These are phyloP conservation scores for Candida buenavistaensis DNA, from an alignment of 1,139 yeast genomes.

Conservation along the genomic window DNA sequence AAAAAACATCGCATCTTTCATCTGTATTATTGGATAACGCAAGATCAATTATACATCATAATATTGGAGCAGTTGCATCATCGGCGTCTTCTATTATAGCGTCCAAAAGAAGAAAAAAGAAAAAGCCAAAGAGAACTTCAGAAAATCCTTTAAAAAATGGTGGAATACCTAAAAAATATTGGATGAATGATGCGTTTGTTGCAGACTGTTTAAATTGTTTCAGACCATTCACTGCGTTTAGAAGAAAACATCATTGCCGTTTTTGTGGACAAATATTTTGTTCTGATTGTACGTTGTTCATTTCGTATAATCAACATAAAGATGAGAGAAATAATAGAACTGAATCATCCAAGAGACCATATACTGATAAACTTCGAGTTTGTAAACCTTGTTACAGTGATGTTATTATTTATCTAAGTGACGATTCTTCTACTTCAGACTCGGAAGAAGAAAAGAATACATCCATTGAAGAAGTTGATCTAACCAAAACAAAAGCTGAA, in stretches of 20 bases:
- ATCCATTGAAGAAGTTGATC: constrained; percentile 17
- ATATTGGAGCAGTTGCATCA: constrained; percentile 33
- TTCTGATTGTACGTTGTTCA: constrained; percentile 76
- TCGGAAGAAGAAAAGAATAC: constrained; percentile 21
- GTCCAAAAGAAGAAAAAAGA: constrained; percentile 24
- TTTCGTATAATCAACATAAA: constrained; percentile 71
- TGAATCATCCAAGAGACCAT: constrained; percentile 33
- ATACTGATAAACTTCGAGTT: constrained; percentile 71
- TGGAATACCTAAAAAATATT: constrained; percentile 65
- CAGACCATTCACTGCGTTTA: constrained; percentile 68
- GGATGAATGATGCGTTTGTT: constrained; percentile 92
- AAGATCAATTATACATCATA: constrained; percentile 33
- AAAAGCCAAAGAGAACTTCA: constrained; percentile 37
- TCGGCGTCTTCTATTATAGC: constrained; percentile 29
- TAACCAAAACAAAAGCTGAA: constrained; percentile 17
- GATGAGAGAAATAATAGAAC: constrained; percentile 31
- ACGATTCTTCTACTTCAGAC: constrained; percentile 47
- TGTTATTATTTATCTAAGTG: constrained; percentile 65
- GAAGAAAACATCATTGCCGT: constrained; percentile 93
- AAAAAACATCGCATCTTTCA: constrained; percentile 35
- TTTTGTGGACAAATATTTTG: constrained; percentile 97
- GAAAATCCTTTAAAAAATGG: constrained; percentile 50
- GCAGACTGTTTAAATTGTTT: constrained; percentile 80
- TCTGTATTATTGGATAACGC: constrained; percentile 41
- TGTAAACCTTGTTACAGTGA: constrained; percentile 78